Evolutionary conservation across 139 green algal genomes (phyloP).

Genomic region (Ettlia oleoabundans): DNA sequence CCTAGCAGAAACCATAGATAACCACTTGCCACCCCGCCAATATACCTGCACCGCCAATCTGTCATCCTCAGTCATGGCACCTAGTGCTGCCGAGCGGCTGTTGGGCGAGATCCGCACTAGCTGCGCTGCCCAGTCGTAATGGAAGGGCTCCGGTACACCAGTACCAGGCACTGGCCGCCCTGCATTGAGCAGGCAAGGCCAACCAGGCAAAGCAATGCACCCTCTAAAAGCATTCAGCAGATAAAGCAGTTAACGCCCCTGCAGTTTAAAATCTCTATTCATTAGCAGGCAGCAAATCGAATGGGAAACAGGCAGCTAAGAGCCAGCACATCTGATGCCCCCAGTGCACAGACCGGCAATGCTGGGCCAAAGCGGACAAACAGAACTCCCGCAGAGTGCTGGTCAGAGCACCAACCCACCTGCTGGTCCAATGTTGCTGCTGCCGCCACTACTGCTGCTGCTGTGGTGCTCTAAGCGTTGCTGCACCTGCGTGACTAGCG

Average conservation of each 20-base stretch:
- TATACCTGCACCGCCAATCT: constrained; percentile 49
- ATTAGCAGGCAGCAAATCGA: too few relatives aligned
- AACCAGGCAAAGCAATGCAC: neutral
- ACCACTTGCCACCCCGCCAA: too few relatives aligned
- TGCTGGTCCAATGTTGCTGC: neutral
- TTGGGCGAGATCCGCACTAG: constrained; percentile 36
- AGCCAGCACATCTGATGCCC: too few relatives aligned
- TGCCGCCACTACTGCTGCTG: neutral
- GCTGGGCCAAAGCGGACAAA: too few relatives aligned
- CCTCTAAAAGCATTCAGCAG: too few relatives aligned
- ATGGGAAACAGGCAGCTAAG: too few relatives aligned
- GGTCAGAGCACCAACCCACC: too few relatives aligned
- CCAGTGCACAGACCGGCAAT: too few relatives aligned
- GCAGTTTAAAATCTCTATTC: too few relatives aligned
- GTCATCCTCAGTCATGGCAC: constrained; percentile 53
- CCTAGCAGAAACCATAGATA: too few relatives aligned
- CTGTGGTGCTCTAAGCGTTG: constrained; percentile 14
- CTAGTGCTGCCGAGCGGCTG: constrained; percentile 36
- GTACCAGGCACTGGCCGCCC: neutral
- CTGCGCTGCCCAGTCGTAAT: constrained; percentile 55
- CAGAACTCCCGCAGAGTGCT: too few relatives aligned
- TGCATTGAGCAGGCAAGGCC: neutral
- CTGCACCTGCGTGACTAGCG: constrained; percentile 44
- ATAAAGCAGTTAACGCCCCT: too few relatives aligned
- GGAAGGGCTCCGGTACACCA: constrained; percentile 3